Evolutionary conservation across 352 stramenopile genomes (phyloP).

Genomic region (Poterioochromonas sp.): DNA sequence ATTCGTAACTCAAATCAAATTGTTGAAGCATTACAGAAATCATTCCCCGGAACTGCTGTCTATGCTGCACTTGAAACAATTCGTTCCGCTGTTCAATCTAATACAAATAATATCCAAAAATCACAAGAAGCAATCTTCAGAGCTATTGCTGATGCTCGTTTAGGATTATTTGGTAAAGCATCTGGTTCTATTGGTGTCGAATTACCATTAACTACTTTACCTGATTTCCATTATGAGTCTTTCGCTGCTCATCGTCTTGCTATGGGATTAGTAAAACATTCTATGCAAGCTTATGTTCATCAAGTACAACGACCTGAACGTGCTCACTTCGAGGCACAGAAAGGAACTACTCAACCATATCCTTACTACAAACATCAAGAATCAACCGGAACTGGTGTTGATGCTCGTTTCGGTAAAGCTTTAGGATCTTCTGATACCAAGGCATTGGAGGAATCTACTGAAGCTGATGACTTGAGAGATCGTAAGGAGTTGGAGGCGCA

Average conservation of each 20-base stretch:
- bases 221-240: neutral
- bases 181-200: neutral
- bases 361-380: neutral
- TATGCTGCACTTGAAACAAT: too few relatives aligned
- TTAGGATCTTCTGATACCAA: neutral
- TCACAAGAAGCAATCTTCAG: neutral
- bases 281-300: neutral
- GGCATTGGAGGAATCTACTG: neutral
- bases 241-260: neutral
- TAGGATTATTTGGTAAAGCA: neutral
- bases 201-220: neutral
- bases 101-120: neutral
- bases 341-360: neutral
- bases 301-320: neutral
- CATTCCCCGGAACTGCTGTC: neutral
- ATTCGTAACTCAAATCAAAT: neutral
- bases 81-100: too few relatives aligned
- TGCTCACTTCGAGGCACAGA: neutral
- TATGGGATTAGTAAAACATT: neutral
- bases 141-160: neutral
- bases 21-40: neutral
- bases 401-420: neutral
- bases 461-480: neutral
- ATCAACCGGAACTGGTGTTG: neutral
- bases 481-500: neutral